Evolutionary conservation across 257 asterid genomes (phyloP), one percentile per base, ranked within the genome.

Genomic region (Nemophila menziesii): DNA sequence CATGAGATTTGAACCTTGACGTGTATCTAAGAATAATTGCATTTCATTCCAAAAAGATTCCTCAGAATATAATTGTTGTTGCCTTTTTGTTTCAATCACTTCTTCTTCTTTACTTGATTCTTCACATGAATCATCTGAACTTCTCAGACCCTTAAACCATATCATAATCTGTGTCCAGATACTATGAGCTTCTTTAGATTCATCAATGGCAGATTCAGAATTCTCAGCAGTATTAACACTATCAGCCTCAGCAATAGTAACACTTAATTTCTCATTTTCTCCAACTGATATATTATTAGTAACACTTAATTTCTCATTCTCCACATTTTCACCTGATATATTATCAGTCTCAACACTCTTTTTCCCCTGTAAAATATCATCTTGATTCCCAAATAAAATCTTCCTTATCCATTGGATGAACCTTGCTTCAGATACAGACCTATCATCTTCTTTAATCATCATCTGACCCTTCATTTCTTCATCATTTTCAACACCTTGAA

Each of bases 11-110:
- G 77, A 58, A 56, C 79, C 84, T 39, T 61, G 44, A 5, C 66
- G 41, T 22, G 93, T 55, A 52, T 16, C 63, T 33, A 89, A 26
- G 63, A 80, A 84, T 17, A 58, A 57, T 50, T 70, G 59, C 49
- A 89, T 29, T 45, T 76, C 92, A 20, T 61, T 63, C 95, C 98
- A 89, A 59, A 84, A 74, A 13, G 80, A 61, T 46, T 68, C 77
- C 49, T 61, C 42, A 11, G 74, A 67, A 66, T 80, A 70, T 11
- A 73, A 17, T 19, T 52, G 70, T 44, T n/a, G n/a, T 29, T 63
- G 49, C 52, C 54, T 61, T 34, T 68, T 44, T 16, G 1, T 12
- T 33, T 20, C 53, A 27, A 62, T 70, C 14, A 23, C 55, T 16
- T 50, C 51, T 55, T 57, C 66, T 16, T 50, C 51, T 55, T 57